These are phyloP conservation scores for Nepenthes mirabilis DNA, from an alignment of 148 eudicot species.

Conservation along the genomic window DNA sequence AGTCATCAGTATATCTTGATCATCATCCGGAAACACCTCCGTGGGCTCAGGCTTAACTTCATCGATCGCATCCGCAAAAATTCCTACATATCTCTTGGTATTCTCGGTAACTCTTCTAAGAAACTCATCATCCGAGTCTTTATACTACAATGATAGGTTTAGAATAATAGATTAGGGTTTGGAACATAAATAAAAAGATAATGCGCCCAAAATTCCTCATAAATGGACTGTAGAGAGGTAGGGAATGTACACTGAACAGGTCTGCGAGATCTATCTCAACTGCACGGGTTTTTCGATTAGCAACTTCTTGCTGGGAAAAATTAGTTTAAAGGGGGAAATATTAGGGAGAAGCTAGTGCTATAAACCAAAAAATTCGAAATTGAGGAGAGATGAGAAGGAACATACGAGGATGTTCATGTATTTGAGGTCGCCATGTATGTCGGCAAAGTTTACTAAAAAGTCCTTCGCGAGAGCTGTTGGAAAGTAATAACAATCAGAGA, in stretches of 20 bases:
- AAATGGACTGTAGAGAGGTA: not conserved
- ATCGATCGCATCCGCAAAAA: slow-evolving; percentile 82
- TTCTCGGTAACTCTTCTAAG: slow-evolving; percentile 61
- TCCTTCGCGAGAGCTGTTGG: slow-evolving; percentile 56
- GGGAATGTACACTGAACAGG: slow-evolving; percentile 33
- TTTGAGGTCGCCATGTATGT: slow-evolving; percentile 69
- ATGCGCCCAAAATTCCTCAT: not conserved
- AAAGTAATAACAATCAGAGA: not conserved
- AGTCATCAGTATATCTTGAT: slow-evolving; percentile 86
- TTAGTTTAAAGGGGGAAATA: not conserved
- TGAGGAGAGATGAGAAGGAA: not conserved
- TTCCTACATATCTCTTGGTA: slow-evolving; percentile 64
- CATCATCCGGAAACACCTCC: slow-evolving; percentile 85
- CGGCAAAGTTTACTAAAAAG: slow-evolving; percentile 58
- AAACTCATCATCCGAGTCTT: slow-evolving; percentile 91
- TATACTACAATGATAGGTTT: slow-evolving; percentile 30
- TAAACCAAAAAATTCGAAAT: slow-evolving; percentile 8
- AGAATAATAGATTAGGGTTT: slow-evolving; percentile 7
- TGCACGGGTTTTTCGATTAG: slow-evolving; percentile 70
- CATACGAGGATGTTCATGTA: slow-evolving; percentile 67
- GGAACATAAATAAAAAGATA: not conserved
- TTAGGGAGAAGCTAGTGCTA: not conserved
- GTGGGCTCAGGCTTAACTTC: slow-evolving; percentile 86
- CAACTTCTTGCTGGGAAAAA: slow-evolving; percentile 77
- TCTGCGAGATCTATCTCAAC: slow-evolving; percentile 82